Evolutionary conservation across 2,329 filamentous ascomycete species (phyloP).

Genomic region (Aureobasidium sp.): DNA sequence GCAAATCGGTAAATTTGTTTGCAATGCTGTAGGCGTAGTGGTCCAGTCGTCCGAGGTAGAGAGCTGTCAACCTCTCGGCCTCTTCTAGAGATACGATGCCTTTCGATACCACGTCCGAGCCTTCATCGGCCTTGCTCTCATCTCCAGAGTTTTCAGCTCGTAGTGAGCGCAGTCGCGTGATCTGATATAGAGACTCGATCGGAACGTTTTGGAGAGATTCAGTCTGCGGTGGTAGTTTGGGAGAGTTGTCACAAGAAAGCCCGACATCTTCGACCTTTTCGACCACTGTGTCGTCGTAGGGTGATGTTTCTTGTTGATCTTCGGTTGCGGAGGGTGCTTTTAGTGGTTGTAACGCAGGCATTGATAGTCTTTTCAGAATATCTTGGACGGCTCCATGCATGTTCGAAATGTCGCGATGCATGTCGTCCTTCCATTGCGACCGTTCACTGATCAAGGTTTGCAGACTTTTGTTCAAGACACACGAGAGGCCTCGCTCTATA

Average conservation of each 20-base stretch:
- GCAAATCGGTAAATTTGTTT: slow-evolving; percentile 40
- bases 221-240: slow-evolving; percentile 25
- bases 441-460: slow-evolving; percentile 42
- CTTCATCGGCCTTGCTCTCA: slow-evolving; percentile 31
- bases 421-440: slow-evolving; percentile 25
- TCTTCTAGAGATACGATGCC: slow-evolving; percentile 40
- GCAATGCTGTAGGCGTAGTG: slow-evolving; percentile 44
- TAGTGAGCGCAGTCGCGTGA: slow-evolving; percentile 9
- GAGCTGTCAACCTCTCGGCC: slow-evolving; percentile 35
- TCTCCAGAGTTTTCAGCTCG: slow-evolving; percentile 14
- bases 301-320: background rate
- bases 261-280: slow-evolving; percentile 23
- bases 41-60: slow-evolving; percentile 40
- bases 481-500: slow-evolving; percentile 43
- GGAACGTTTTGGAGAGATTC: slow-evolving; percentile 9
- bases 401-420: slow-evolving; percentile 23
- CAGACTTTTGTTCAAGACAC: slow-evolving; percentile 45
- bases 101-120: slow-evolving; percentile 47
- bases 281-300: slow-evolving; percentile 16
- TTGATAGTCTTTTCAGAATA: slow-evolving; percentile 32
- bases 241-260: slow-evolving; percentile 29
- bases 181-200: slow-evolving; percentile 14
- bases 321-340: slow-evolving; percentile 25
- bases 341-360: slow-evolving; percentile 33
- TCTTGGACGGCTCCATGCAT: slow-evolving; percentile 35